These are phyloP conservation scores for Gossypium laxum DNA, from an alignment of 441 rosid species.

Conservation along the genomic window DNA sequence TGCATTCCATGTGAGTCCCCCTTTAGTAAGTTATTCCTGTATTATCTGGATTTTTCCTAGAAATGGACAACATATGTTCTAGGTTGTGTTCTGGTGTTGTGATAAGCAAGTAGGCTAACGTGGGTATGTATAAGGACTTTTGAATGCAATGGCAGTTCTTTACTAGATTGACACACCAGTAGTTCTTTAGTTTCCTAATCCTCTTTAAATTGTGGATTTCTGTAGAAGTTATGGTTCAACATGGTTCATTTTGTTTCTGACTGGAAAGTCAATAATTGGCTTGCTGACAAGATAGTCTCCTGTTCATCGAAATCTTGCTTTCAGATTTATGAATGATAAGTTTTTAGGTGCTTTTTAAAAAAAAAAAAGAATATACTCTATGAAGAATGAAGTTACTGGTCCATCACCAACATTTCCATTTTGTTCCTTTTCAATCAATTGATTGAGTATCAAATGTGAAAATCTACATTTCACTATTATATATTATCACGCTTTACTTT, in stretches of 20 bases:
- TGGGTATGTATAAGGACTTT: neutral
- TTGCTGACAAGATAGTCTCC: neutral
- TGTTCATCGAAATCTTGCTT: neutral
- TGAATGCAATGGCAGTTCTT: neutral
- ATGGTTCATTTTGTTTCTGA: neutral
- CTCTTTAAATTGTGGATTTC: constrained; percentile 2
- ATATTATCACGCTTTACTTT: neutral
- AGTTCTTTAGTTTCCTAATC: neutral
- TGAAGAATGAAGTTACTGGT: constrained; percentile 9
- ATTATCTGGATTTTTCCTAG: constrained; percentile 4
- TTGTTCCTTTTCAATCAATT: neutral
- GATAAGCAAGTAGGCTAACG: neutral
- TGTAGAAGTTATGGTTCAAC: constrained; percentile 3
- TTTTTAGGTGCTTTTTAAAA: neutral
- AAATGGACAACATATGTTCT: neutral
- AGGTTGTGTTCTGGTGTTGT: neutral
- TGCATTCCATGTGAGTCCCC: constrained; percentile 70
- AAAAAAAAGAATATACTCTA: neutral
- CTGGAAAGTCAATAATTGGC: neutral
- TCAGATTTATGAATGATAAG: neutral
- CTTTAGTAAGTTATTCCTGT: constrained; percentile 6
- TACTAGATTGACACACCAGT: neutral
- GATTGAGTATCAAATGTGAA: neutral
- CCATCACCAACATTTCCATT: neutral
- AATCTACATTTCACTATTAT: neutral